Conservation (phyloP, 176 grass and related monocot species). For the sorghum (Sorghum bicolor) region DNA sequence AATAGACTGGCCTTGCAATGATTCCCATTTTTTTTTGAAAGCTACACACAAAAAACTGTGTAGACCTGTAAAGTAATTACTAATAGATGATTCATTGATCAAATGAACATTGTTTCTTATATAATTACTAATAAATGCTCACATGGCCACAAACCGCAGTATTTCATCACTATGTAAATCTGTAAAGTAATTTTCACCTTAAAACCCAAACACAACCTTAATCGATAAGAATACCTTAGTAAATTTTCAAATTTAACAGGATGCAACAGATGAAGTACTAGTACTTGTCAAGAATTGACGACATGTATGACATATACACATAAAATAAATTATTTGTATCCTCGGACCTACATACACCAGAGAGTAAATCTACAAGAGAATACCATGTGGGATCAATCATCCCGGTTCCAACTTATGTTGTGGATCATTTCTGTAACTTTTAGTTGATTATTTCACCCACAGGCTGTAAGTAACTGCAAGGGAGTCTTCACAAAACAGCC, state of each 20-base stretch:
- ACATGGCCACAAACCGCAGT: background rate
- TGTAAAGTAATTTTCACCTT: background rate
- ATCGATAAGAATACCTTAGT: background rate
- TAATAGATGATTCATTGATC: background rate
- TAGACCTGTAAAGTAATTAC: background rate
- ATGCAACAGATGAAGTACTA: background rate
- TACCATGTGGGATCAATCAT: background rate
- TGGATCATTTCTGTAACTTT: background rate
- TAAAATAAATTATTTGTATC: background rate
- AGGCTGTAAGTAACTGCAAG: background rate
- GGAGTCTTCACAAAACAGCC: background rate
- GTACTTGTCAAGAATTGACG: background rate
- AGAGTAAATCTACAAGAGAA: background rate
- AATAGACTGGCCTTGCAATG: background rate
- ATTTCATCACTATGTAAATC: background rate
- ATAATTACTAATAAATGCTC: background rate
- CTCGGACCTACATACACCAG: background rate
- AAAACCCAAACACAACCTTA: background rate
- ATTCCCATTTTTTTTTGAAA: background rate
- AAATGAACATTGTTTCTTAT: background rate
- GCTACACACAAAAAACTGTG: background rate
- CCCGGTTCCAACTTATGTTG: background rate
- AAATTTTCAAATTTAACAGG: background rate
- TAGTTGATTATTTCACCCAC: background rate
- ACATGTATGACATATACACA: background rate